phyloP scores from a whole-genome alignment of 2,329 filamentous ascomycete species.

The Claviceps africana region DNA sequence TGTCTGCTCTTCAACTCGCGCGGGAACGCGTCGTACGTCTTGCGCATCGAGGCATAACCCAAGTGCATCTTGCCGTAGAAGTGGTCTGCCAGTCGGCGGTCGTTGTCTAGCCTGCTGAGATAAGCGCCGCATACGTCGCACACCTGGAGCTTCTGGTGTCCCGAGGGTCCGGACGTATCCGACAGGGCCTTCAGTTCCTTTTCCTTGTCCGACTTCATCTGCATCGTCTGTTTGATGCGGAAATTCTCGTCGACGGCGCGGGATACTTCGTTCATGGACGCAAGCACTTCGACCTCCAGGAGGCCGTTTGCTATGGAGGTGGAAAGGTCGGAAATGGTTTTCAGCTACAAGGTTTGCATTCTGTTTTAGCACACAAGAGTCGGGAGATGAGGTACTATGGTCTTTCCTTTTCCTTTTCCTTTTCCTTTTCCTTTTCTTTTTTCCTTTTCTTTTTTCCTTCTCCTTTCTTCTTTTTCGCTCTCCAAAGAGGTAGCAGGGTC shows the following conservation, averaged over 20 bases:
- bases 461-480: background rate
- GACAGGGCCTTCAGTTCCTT: constrained; percentile 78
- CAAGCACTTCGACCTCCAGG: constrained; percentile 73
- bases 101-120: constrained; percentile 82
- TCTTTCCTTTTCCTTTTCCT: background rate
- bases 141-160: constrained; percentile 95
- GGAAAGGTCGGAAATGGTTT: constrained; percentile 68
- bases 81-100: constrained; percentile 84
- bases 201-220: constrained; percentile 71
- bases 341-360: constrained; percentile 34
- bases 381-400: too few species aligned
- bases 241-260: constrained; percentile 78
- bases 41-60: constrained; percentile 95
- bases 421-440: background rate
- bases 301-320: constrained; percentile 69
- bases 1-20: constrained; percentile 71
- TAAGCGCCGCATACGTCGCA: constrained; percentile 98
- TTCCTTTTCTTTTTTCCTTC: background rate
- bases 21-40: constrained; percentile 74
- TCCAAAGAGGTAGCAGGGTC: background rate
- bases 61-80: constrained; percentile 99
- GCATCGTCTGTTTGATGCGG: constrained; percentile 66
- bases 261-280: constrained; percentile 66
- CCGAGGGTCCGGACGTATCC: constrained; percentile 82
- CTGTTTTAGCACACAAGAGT: background rate